phyloP scores from a whole-genome alignment of 176 grass and related monocot genomes.

The Aegilops speltoides region DNA sequence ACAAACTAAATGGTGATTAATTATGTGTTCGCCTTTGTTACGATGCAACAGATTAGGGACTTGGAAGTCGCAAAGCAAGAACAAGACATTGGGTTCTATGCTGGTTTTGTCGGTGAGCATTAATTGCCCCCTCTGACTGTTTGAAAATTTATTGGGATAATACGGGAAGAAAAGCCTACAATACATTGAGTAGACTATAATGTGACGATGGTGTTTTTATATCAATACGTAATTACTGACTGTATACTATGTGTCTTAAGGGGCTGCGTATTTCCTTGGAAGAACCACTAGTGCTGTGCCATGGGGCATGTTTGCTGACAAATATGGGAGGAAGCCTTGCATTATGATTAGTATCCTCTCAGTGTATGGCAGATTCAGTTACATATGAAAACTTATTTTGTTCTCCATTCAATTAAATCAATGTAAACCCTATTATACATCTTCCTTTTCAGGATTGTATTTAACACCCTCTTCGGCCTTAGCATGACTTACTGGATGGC shows the following conservation, averaged over 20 bases:
- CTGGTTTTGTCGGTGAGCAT: constrained; percentile 68
- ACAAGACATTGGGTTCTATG: constrained; percentile 71
- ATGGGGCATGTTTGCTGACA: constrained; percentile 75
- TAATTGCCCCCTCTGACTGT: neutral
- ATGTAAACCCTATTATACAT: neutral
- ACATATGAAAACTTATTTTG: neutral
- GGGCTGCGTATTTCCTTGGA: constrained; percentile 63
- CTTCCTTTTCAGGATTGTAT: constrained; percentile 37
- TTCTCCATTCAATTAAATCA: neutral
- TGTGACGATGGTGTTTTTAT: neutral
- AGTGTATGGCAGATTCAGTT: constrained; percentile 41
- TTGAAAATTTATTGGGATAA: neutral
- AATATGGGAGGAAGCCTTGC: constrained; percentile 67
- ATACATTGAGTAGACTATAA: neutral
- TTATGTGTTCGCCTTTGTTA: neutral
- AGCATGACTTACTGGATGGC: constrained; percentile 71
- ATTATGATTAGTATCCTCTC: constrained; percentile 57
- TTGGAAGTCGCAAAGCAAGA: constrained; percentile 60
- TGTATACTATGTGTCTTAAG: constrained; percentile 36
- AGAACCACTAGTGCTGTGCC: constrained; percentile 55
- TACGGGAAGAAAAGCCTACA: neutral
- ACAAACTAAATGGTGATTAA: neutral
- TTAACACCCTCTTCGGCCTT: constrained; percentile 65
- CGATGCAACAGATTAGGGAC: constrained; percentile 56
- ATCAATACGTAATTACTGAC: neutral